phyloP scores from a whole-genome alignment of 805 yeast genomes.

The Hanseniaspora singularis region DNA sequence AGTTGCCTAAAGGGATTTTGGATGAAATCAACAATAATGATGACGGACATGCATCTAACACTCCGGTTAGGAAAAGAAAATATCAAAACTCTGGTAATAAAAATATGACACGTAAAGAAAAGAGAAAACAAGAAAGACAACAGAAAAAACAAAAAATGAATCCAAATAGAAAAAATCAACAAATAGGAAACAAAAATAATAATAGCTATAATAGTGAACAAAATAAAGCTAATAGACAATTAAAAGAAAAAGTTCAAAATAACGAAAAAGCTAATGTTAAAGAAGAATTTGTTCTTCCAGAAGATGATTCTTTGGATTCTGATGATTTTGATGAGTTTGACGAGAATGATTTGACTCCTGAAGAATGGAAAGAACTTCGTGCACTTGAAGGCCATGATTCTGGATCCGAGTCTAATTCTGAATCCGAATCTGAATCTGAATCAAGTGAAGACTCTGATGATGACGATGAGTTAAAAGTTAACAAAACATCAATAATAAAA shows the following conservation, averaged over 20 bases:
- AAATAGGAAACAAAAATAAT: constrained; percentile 28
- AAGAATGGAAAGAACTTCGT: constrained; percentile 18
- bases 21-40: constrained; percentile 32
- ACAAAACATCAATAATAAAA: not conserved
- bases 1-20: constrained; percentile 34
- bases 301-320: constrained; percentile 14
- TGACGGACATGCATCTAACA: no score
- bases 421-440: constrained; percentile 25
- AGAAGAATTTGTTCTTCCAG: constrained; percentile 4
- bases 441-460: constrained; percentile 21
- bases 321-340: constrained; percentile 19
- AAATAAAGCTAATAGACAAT: constrained; percentile 13
- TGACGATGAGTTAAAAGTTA: constrained; percentile 7
- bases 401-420: constrained; percentile 18
- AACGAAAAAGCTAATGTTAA: constrained; percentile 14
- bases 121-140: constrained; percentile 32
- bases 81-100: no score
- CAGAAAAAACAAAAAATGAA: constrained; percentile 17
- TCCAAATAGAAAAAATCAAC: constrained; percentile 29
- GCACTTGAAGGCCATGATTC: constrained; percentile 20
- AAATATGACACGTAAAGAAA: constrained; percentile 32
- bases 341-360: constrained; percentile 23
- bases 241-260: not conserved
- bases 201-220: constrained; percentile 16
- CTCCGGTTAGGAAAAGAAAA: constrained; percentile 32